Evolutionary conservation across 495 filamentous ascomycete species (phyloP).

Genomic region (Trichocladium antarcticum): DNA sequence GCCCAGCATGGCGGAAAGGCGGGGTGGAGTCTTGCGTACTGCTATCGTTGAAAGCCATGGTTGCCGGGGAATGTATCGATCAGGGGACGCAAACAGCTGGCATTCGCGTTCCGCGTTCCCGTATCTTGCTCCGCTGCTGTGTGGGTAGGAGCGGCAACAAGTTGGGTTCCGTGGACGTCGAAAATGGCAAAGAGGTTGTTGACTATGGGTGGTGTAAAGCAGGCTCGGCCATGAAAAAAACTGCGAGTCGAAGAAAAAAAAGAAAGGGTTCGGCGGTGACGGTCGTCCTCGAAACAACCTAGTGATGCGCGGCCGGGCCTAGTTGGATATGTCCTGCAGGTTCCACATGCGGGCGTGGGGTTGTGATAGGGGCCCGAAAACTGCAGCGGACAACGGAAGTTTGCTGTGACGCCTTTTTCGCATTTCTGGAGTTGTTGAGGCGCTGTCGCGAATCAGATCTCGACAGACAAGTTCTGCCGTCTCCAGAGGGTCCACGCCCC

Average conservation of each 20-base stretch:
- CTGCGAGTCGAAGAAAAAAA: background rate
- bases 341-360: background rate
- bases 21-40: conserved; percentile 23
- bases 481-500: no score
- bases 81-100: background rate
- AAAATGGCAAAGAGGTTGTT: background rate
- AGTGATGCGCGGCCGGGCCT: background rate
- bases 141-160: no score
- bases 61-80: no score
- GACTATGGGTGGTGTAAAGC: no score
- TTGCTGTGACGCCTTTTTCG: background rate
- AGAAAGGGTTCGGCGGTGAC: background rate
- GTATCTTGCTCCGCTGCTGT: no score
- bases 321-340: background rate
- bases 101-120: background rate
- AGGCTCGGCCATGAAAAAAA: no score
- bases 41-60: conserved; percentile 37
- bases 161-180: no score
- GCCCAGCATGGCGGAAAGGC: conserved; percentile 5
- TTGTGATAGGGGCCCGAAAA: background rate
- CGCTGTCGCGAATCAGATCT: conserved; percentile 16
- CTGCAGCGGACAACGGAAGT: no score
- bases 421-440: conserved; percentile 15
- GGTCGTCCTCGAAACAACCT: background rate
- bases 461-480: background rate